Conservation (phyloP, 2,329 filamentous ascomycete species). For the Orbilia quercus region DNA sequence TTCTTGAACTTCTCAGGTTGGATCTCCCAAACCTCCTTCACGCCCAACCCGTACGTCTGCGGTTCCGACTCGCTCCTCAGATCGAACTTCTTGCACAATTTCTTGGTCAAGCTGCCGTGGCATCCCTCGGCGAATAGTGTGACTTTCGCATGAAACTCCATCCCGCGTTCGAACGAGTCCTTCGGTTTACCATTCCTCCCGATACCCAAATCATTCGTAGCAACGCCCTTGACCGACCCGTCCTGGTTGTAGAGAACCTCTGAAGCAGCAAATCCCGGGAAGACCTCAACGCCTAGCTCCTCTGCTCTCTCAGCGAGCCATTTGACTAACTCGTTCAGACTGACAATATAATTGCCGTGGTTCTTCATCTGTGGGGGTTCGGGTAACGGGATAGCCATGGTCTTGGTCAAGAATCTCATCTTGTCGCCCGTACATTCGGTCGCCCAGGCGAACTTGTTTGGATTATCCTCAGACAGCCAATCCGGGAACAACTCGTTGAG, state of each 20-base stretch:
- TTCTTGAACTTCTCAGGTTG: slow-evolving; percentile 90
- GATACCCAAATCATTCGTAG: slow-evolving; percentile 93
- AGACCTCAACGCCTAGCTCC: slow-evolving; percentile 93
- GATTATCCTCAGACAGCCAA: slow-evolving; percentile 90
- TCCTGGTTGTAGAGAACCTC: slow-evolving; percentile 89
- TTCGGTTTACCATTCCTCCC: slow-evolving; percentile 84
- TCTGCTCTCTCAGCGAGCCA: slow-evolving; percentile 98
- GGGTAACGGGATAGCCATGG: slow-evolving; percentile 79
- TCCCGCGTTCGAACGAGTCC: slow-evolving; percentile 91
- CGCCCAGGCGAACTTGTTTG: slow-evolving; percentile 84
- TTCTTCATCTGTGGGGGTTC: slow-evolving; percentile 98
- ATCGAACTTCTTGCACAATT: slow-evolving; percentile 93
- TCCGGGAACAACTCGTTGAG: slow-evolving; percentile 91
- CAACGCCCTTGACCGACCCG: slow-evolving; percentile 90
- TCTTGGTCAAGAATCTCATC: slow-evolving; percentile 95
- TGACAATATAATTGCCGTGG: slow-evolving; percentile 96
- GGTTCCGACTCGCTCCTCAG: slow-evolving; percentile 87
- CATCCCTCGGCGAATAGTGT: slow-evolving; percentile 95
- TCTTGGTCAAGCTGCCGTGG: slow-evolving; percentile 93
- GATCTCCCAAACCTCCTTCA: slow-evolving; percentile 98
- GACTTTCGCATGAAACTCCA: slow-evolving; percentile 95
- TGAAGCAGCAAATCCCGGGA: slow-evolving; percentile 92
- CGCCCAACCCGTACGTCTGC: slow-evolving; percentile 92
- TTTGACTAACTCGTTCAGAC: slow-evolving; percentile 91
- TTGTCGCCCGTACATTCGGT: slow-evolving; percentile 85